Evolutionary conservation across 2,329 filamentous ascomycete genomes (phyloP).

Genomic region (Septoria petroselini): DNA sequence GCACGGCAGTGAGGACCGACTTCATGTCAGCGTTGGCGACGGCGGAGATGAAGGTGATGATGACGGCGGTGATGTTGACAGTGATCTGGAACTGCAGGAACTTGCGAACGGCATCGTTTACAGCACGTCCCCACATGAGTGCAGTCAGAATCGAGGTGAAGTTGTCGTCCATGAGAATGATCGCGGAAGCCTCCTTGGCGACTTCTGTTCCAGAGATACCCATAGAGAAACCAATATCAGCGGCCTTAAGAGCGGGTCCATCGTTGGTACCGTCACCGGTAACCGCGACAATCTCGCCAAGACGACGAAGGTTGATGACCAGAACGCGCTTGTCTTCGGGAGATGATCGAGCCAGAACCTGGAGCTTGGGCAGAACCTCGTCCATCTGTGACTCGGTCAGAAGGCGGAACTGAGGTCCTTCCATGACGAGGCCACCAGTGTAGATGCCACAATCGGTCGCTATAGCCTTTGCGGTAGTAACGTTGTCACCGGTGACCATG

Average conservation of each 20-base stretch:
- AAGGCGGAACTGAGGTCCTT: constrained; percentile 46
- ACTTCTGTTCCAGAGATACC: constrained; percentile 64
- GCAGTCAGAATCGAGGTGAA: constrained; percentile 62
- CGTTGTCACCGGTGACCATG: constrained; percentile 72
- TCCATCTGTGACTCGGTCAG: constrained; percentile 48
- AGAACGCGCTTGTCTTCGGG: constrained; percentile 67
- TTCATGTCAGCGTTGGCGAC: constrained; percentile 66
- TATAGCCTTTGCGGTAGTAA: constrained; percentile 71
- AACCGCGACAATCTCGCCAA: constrained; percentile 64
- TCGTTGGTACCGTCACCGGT: constrained; percentile 67
- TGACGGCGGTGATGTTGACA: constrained; percentile 87
- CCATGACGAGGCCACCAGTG: constrained; percentile 45
- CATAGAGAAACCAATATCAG: constrained; percentile 67
- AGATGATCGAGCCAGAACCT: constrained; percentile 65
- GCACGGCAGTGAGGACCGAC: constrained; percentile 81
- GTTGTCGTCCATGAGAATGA: constrained; percentile 62
- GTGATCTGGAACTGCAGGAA: constrained; percentile 70
- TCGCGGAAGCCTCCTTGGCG: constrained; percentile 60
- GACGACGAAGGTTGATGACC: constrained; percentile 60
- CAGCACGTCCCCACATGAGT: constrained; percentile 61
- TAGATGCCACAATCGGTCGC: constrained; percentile 69
- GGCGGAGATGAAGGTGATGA: constrained; percentile 82
- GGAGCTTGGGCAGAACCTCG: constrained; percentile 59
- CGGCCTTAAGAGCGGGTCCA: constrained; percentile 62
- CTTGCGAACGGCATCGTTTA: constrained; percentile 55